Percentiles rank a stretch among this genome's conserved stretches.
Evolutionary conservation across 2,329 filamentous ascomycete species (phyloP).

Genomic region (Dothistroma pini): DNA sequence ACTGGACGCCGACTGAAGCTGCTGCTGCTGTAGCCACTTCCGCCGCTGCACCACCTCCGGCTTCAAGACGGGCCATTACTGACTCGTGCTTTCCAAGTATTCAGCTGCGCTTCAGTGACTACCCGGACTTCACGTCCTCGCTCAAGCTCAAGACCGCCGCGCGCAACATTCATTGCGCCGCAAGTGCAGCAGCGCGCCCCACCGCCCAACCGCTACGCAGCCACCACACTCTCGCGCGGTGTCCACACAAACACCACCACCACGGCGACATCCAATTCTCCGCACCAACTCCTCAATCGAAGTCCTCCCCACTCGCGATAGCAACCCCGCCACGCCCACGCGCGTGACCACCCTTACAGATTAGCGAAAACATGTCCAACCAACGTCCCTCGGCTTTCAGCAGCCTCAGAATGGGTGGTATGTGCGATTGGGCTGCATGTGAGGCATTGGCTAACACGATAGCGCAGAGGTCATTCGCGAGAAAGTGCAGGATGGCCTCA

Average conservation of each 20-base stretch:
- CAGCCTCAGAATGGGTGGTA: conserved; percentile 94
- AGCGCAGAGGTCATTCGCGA: conserved; percentile 87
- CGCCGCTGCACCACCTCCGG: neutral
- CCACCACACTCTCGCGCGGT: conserved; percentile 42
- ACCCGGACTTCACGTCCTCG: neutral
- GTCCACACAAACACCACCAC: conserved; percentile 52
- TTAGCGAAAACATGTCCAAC: conserved; percentile 67
- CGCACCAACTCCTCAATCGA: conserved; percentile 46
- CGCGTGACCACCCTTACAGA: conserved; percentile 17
- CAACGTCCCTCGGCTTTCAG: conserved; percentile 87
- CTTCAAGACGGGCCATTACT: neutral
- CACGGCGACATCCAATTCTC: conserved; percentile 38
- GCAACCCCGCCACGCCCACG: conserved; percentile 26
- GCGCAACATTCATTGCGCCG: neutral
- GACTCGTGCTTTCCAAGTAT: neutral
- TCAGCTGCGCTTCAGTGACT: neutral
- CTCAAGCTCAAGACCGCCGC: neutral
- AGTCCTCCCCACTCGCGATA: conserved; percentile 42
- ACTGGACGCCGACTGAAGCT: neutral
- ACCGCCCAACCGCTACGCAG: conserved; percentile 49
- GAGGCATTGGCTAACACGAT: conserved; percentile 35
- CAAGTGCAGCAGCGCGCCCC: conserved; percentile 1
- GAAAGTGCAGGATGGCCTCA: conserved; percentile 97
- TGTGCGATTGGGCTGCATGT: neutral
- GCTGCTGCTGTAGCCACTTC: neutral